Evolutionary conservation across 2,329 filamentous ascomycete genomes (phyloP).

Genomic region (Exserohilum turcica): DNA sequence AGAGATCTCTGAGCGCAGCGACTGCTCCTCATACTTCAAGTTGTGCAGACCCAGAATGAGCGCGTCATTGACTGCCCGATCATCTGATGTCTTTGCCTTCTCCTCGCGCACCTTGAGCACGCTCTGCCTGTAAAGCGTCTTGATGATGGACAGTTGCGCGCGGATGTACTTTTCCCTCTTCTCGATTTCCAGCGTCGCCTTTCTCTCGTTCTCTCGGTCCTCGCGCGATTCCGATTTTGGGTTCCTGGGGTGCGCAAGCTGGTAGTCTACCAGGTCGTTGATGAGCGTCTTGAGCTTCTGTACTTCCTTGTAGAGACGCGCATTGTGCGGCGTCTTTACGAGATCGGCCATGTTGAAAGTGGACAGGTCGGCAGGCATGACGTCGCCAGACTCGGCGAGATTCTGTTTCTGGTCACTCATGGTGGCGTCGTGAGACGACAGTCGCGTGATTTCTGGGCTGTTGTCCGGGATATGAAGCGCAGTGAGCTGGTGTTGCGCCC

Average conservation of each 20-base stretch:
- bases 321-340: conserved; percentile 40
- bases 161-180: conserved; percentile 73
- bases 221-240: conserved; percentile 25
- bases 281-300: conserved; percentile 40
- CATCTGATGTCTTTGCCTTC: conserved; percentile 83
- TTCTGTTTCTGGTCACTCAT: conserved; percentile 16
- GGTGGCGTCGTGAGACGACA: neutral
- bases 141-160: conserved; percentile 62
- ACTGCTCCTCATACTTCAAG: conserved; percentile 92
- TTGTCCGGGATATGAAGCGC: neutral
- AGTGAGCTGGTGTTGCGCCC: neutral
- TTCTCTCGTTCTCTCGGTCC: conserved; percentile 33
- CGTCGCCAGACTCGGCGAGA: conserved; percentile 5
- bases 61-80: conserved; percentile 86
- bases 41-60: conserved; percentile 94
- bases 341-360: conserved; percentile 31
- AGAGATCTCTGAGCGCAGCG: conserved; percentile 85
- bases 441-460: neutral
- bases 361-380: conserved; percentile 21
- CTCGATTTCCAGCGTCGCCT: conserved; percentile 31
- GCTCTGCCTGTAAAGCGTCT: conserved; percentile 81
- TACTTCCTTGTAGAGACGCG: conserved; percentile 36
- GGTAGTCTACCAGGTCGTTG: conserved; percentile 41
- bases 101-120: conserved; percentile 82
- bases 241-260: conserved; percentile 33